Base-by-base conservation (phyloP, 1,284 basidiomycete species). In the Phylloboletellus chloephorus region DNA sequence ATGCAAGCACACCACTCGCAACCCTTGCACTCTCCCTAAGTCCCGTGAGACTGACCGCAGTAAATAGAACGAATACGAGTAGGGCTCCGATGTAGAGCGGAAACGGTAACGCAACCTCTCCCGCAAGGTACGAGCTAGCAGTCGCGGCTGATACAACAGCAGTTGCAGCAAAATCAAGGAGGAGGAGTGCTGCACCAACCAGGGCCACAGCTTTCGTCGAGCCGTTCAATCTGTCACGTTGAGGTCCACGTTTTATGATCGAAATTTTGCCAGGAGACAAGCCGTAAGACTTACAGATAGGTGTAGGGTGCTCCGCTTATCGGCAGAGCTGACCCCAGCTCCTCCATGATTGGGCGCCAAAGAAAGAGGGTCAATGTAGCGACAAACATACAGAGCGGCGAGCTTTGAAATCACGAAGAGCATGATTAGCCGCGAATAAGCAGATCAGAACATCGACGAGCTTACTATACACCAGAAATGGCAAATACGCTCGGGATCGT, bases 291-390 rank as follows among this genome's bases (percentile, higher is more conserved):
- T 49, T 47, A 78, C 70, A 82, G 61, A 54, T 80, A 83, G 0
- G 74, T 72, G 51, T 84, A 85, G 7, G 78, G 81, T n/a, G 78
- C 79, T 1, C 83, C 83, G 41, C 69, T 76, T 19, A 82, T 70
- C 3, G 78, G 79, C 4, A 85, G 61, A 3, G 82, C 79, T 7
- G 76, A 75, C 0, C 71, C 79, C 7, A 86, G 60, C 52, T 86
- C 83, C 48, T 76, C 68, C 73, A 86, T 77, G 31, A 86, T 69
- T 4, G 82, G 83, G 15, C 79, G 72, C 76, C 80, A 86, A 16
- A 85, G 54, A 49, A 79, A 78, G 3, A 83, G 54, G 2, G 79
- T 68, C 13, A 78, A 54, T 0, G 76, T 74, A 0, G 81, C 77
- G 21, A 79, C 54, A 26, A 82, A 67, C 31, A 86, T 60, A 13